Conservation (phyloP, 495 filamentous ascomycete genomes). For the Penicillium robsamsonii region DNA sequence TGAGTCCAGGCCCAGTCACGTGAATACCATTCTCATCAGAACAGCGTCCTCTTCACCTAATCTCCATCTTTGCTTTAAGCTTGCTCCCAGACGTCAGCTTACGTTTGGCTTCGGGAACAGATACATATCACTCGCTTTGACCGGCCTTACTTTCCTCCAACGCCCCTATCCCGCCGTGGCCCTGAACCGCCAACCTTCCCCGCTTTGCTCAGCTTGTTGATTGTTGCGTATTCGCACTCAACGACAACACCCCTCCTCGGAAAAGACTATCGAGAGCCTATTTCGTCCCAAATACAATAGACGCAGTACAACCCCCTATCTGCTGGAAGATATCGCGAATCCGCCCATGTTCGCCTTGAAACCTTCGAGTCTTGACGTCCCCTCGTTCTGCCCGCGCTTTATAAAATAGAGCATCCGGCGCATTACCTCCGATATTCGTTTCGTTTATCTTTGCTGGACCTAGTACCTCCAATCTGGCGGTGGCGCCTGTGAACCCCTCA, state of each 20-base stretch:
- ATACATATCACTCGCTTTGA: not conserved
- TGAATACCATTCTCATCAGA: slow-evolving; percentile 12
- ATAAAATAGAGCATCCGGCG: slow-evolving; percentile 16
- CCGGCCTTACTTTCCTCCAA: not conserved
- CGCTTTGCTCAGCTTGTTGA: slow-evolving; percentile 21
- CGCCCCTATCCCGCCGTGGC: not conserved
- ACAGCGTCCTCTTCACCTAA: slow-evolving; percentile 6
- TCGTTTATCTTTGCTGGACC: slow-evolving; percentile 4
- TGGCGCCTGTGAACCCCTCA: slow-evolving; percentile 6
- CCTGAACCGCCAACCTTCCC: slow-evolving; percentile 16
- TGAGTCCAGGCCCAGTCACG: slow-evolving; percentile 31
- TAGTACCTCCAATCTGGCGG: slow-evolving; percentile 7
- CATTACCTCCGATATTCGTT: slow-evolving; percentile 13
- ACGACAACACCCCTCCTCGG: slow-evolving; percentile 13
- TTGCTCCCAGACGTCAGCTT: not conserved
- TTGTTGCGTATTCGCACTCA: slow-evolving; percentile 19
- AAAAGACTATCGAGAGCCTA: slow-evolving; percentile 6
- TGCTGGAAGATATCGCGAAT: not conserved
- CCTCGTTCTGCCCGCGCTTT: slow-evolving; percentile 9
- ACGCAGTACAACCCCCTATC: not conserved
- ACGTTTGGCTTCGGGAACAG: not conserved
- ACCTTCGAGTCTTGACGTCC: not conserved
- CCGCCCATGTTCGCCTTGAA: slow-evolving; percentile 8
- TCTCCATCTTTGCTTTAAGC: not conserved
- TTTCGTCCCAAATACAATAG: not conserved